Evolutionary conservation across 2,329 filamentous ascomycete species (phyloP).

Genomic region (Diaporthe sp.): DNA sequence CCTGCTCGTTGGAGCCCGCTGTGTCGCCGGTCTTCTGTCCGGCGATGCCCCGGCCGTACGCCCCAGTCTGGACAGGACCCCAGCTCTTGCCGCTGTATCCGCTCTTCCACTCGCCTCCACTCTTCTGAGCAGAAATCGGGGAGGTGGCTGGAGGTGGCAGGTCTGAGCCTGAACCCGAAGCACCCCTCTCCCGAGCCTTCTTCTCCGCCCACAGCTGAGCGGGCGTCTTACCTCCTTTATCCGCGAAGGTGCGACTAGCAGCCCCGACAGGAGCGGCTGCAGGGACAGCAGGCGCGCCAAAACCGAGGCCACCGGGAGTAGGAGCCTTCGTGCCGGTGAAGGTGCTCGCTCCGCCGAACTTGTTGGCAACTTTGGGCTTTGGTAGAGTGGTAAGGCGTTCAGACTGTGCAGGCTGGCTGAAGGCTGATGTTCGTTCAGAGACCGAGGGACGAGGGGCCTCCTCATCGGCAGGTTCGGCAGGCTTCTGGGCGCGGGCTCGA

Average conservation of each 20-base stretch:
- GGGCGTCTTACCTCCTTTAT: constrained; percentile 94
- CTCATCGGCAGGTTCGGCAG: constrained; percentile 58
- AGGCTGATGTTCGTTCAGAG: constrained; percentile 82
- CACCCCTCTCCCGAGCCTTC: constrained; percentile 84
- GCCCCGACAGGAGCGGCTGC: constrained; percentile 77
- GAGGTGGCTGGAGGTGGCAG: constrained; percentile 60
- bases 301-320: constrained; percentile 75
- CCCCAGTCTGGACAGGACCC: constrained; percentile 83
- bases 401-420: constrained; percentile 71
- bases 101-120: constrained; percentile 89
- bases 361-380: constrained; percentile 95
- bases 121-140: constrained; percentile 76
- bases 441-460: constrained; percentile 69
- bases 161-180: constrained; percentile 59
- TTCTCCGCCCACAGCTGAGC: constrained; percentile 98
- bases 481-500: constrained; percentile 83
- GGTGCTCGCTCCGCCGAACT: constrained; percentile 78
- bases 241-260: constrained; percentile 93
- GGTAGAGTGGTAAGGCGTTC: constrained; percentile 89
- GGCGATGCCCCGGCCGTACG: constrained; percentile 74
- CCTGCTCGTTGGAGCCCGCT: constrained; percentile 59
- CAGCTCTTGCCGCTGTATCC: constrained; percentile 91
- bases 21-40: constrained; percentile 75
- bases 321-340: constrained; percentile 94
- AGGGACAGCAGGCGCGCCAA: constrained; percentile 72